phyloP scores from a whole-genome alignment of 179 eudicot species.

The Drosera spatulata region DNA sequence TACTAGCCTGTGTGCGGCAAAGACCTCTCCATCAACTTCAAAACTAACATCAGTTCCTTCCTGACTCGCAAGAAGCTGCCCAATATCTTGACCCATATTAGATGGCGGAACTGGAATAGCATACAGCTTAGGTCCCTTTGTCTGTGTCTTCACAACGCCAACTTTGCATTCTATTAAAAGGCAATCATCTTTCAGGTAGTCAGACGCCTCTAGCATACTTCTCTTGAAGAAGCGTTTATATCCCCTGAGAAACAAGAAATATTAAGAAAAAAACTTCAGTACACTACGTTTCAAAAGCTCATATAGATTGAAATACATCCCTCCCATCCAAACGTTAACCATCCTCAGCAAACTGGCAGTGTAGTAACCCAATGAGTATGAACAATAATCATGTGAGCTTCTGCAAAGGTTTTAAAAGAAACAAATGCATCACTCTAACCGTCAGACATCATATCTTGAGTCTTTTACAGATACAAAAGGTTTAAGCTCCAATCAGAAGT shows the following conservation, averaged over 20 bases:
- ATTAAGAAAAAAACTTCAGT: background rate
- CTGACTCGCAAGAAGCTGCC: conserved; percentile 45
- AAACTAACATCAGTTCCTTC: conserved; percentile 45
- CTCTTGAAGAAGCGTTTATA: conserved; percentile 48
- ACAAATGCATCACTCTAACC: no score
- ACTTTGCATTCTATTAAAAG: conserved; percentile 45
- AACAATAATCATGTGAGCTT: no score
- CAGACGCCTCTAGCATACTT: conserved; percentile 37
- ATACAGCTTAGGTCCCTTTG: conserved; percentile 45
- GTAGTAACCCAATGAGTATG: no score
- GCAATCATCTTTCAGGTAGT: conserved; percentile 47
- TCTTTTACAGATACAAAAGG: no score
- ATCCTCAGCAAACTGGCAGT: no score
- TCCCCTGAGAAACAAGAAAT: conserved; percentile 28
- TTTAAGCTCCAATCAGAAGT: no score
- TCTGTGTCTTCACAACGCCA: conserved; percentile 52
- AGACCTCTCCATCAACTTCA: conserved; percentile 48
- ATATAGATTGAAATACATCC: background rate
- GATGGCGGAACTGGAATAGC: conserved; percentile 43
- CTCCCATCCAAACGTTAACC: no score
- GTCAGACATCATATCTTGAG: no score
- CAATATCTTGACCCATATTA: conserved; percentile 46
- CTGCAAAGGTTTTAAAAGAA: no score
- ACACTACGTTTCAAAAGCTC: background rate
- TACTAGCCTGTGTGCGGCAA: conserved; percentile 43